A percentile compares a stretch with the other conserved stretches of the same genome.
Evolutionary conservation across 2,329 filamentous ascomycete genomes (phyloP).

Genomic region (Diaporthe vexans): DNA sequence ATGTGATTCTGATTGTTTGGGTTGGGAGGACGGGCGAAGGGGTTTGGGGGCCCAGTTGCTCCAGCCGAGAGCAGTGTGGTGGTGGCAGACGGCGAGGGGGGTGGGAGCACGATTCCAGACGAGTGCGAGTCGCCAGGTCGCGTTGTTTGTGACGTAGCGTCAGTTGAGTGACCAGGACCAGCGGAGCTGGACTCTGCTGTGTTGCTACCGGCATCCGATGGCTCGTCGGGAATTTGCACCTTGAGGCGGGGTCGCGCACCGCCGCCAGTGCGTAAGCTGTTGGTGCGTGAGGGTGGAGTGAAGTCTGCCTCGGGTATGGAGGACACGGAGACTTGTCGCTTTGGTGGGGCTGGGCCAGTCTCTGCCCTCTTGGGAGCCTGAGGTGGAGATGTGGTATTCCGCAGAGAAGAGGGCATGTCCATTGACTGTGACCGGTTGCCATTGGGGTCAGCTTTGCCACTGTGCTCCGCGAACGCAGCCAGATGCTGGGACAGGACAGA

Average conservation of each 20-base stretch:
- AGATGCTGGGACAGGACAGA: conserved; percentile 91
- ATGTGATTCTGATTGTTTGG: conserved; percentile 65
- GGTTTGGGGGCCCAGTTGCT: conserved; percentile 92
- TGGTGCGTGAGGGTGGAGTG: conserved; percentile 82
- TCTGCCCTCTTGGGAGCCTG: conserved; percentile 64
- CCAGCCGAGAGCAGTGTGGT: conserved; percentile 86
- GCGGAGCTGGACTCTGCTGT: conserved; percentile 79
- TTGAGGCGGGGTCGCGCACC: conserved; percentile 83
- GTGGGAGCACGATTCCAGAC: conserved; percentile 85
- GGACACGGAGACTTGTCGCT: conserved; percentile 68
- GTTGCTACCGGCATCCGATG: conserved; percentile 77
- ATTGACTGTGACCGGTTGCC: conserved; percentile 73
- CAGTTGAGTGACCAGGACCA: conserved; percentile 66
- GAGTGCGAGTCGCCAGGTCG: conserved; percentile 70
- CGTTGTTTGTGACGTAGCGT: conserved; percentile 68
- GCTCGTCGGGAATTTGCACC: conserved; percentile 94
- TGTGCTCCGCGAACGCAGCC: conserved; percentile 73
- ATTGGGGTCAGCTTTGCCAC: conserved; percentile 47
- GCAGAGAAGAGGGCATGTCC: conserved; percentile 70
- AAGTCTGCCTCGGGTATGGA: conserved; percentile 75
- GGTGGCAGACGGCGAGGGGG: conserved; percentile 90
- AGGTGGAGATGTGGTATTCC: conserved; percentile 69
- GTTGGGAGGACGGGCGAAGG: conserved; percentile 87
- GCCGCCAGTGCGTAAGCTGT: conserved; percentile 78
- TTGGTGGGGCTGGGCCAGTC: conserved; percentile 63